Base-by-base conservation (phyloP, 1,139 yeast species). In the Suhomyces atakaporum region DNA sequence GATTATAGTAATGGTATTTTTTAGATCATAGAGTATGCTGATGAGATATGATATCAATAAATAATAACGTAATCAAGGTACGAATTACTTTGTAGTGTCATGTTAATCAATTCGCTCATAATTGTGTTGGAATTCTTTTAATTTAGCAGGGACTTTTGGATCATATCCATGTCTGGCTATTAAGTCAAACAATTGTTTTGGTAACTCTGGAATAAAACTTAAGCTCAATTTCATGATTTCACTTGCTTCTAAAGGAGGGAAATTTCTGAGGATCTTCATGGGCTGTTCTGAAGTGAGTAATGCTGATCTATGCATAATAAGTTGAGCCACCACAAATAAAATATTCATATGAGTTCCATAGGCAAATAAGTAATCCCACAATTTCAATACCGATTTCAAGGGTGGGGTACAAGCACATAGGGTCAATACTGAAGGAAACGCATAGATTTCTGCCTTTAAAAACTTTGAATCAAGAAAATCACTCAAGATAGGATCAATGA, bases 371-470 rank as follows among this genome's bases (percentile, higher is more conserved):
- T 88, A 84, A 58, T 89, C 97, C 97, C 97, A 89, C 18, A 89
- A 66, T 38, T 81, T 75, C 30, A 89, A 63, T 1, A 86, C 88
- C 44, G 89, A 86, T 18, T 71, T 65, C 34, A 90, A 64, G 0
- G 96, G 94, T 7, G 95, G 96, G 3, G 95, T 88, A 53, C 96
- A 87, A 4, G 96, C 95, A 40, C 94, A 81, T 33, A 90, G 66
- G 0, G 97, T 89, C 44, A 90, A 65, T 0, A 89, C 87, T 1
- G 95, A 81, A 0, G 97, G 95, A 50, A 89, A 82, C 0, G 96
- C 96, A 58, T 88, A 89, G 23, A 89, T 80, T 53, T 89, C 89
- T 0, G 96, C 90, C 31, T 84, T 80, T 39, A 81, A 58, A 52
- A 83, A 77, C 50, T 83, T 84, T 35, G 83, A 73, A 42, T 74